phyloP scores from a whole-genome alignment of 306 rosid species.

The Cucumis cinereus region DNA sequence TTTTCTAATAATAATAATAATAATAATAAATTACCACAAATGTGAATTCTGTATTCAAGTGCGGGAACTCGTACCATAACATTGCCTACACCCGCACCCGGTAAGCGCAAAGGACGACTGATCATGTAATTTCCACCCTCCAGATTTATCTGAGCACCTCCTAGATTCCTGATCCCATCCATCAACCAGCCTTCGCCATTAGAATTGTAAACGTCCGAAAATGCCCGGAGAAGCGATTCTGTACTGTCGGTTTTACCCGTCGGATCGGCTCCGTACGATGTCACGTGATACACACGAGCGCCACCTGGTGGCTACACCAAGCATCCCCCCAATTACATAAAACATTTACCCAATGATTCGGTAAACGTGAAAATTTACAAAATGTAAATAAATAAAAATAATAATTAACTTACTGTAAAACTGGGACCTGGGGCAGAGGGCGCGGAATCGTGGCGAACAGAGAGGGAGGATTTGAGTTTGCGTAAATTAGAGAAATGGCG shows the following conservation, averaged over 20 bases:
- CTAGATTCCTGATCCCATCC: conserved; percentile 51
- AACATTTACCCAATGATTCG: no score
- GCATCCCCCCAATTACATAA: no score
- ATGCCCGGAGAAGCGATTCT: conserved; percentile 43
- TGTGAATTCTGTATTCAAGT: background rate
- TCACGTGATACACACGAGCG: conserved; percentile 40
- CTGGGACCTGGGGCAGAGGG: background rate
- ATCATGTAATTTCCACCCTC: conserved; percentile 72
- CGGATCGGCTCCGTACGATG: conserved; percentile 80
- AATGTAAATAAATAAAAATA: background rate
- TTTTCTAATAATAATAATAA: background rate
- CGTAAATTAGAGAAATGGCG: background rate
- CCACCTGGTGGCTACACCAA: conserved; percentile 27
- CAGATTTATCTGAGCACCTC: conserved; percentile 58
- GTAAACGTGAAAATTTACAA: no score
- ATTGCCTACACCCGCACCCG: conserved; percentile 53
- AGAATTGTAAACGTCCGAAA: conserved; percentile 41
- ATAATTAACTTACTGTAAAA: background rate
- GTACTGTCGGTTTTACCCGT: conserved; percentile 69
- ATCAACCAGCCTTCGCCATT: conserved; percentile 34
- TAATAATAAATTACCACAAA: background rate
- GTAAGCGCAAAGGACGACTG: conserved; percentile 41
- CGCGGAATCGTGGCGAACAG: background rate
- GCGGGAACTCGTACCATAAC: conserved; percentile 41
- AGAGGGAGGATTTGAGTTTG: background rate